Evolutionary conservation across 805 yeast genomes (phyloP), one percentile per base, ranked within the genome.

Genomic region (Candida mattraensis): DNA sequence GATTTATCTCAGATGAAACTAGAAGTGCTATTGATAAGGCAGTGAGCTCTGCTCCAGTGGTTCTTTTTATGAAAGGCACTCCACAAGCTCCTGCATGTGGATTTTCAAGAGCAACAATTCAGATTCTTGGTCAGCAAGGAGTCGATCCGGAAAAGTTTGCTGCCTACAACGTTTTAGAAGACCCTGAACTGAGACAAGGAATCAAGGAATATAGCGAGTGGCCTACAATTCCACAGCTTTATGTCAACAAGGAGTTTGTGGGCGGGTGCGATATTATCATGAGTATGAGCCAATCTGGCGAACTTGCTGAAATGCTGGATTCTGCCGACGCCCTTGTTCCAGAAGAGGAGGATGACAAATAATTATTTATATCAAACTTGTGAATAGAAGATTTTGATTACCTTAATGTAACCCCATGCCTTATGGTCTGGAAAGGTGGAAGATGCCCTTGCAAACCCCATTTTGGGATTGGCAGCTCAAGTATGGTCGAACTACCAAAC

Each of bases 71-170:
- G 99, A 93, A 93, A 65, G 99, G 99, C 12, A 91, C 96, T 3
- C 99, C 99, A 12, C 95, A 91, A 54, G 88, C 84, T 41, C 99
- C 99, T 25, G 94, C 87, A 53, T 93, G 99, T 69, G 99, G 99
- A 0, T 93, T 93, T 56, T 88, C 97, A 9, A 78, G 96, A 57
- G 95, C 96, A 36, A 85, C 98, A 9, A 89, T 93, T 50, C 93
- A 87, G 58, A 75, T 89, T 33, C 72, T 93, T 42, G 98, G 99
- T 10, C 91, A 87, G 58, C 94, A 91, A 59, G 99, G 99, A 40
- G 97, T 93, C 14, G 96, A 93, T 63, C 99, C 99, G 7, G 74
- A 67, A 18, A 91, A 93, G 64, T 93, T 93, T 67, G 97, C 98
- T 25, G 98, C 98, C 14, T 93, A 85, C 65, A 91, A 93, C 57